These are phyloP conservation scores for Citrus maxima DNA, from an alignment of 345 rosid genomes.

Conservation along the genomic window DNA sequence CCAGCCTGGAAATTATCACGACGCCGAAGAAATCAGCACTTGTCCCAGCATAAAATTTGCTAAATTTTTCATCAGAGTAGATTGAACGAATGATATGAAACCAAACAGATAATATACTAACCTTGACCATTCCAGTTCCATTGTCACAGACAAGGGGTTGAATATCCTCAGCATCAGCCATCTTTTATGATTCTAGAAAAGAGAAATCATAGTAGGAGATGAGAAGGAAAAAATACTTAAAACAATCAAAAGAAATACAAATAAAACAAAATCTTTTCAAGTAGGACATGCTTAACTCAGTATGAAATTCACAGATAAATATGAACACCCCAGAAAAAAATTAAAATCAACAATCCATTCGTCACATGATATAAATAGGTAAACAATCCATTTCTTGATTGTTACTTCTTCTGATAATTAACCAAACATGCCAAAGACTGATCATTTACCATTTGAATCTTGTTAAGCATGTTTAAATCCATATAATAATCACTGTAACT, in stretches of 20 bases:
- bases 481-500: not conserved
- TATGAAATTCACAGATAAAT: not conserved
- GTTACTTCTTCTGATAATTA: not conserved
- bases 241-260: not conserved
- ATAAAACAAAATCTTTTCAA: not conserved
- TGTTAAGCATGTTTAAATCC: not conserved
- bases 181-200: constrained; percentile 6
- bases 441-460: not conserved
- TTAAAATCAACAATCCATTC: not conserved
- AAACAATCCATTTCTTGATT: not conserved
- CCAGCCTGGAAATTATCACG: constrained; percentile 24
- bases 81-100: not conserved
- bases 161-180: constrained; percentile 29
- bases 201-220: not conserved
- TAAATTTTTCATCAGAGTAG: not conserved
- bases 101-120: not conserved
- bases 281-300: not conserved
- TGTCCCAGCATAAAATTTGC: not conserved
- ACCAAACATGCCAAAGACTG: not conserved
- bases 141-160: constrained; percentile 37
- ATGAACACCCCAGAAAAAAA: not conserved
- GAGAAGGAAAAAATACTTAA: not conserved
- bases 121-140: constrained; percentile 40
- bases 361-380: not conserved
- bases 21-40: not conserved